Base-by-base conservation (phyloP, 2,329 filamentous ascomycete species). In the Geosmithia flava region DNA sequence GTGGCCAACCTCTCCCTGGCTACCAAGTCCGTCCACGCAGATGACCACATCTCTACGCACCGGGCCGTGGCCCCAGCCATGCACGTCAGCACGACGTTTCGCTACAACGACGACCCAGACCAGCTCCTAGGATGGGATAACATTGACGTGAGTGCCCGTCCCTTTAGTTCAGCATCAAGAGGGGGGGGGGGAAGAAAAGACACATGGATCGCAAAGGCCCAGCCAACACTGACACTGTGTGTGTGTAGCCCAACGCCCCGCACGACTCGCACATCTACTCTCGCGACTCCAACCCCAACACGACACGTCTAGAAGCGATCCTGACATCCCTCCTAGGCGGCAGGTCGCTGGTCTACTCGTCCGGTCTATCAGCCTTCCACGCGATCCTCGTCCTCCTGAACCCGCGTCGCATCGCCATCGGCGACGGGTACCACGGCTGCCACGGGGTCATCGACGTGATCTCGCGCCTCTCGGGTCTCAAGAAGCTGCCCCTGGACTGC, bases 51-150 rank as follows among this genome's bases (percentile, higher is more conserved):
- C 57, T 87, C 87, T 64, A 67, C 73, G 33, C 78, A 85, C 55
- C 74, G 80, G 46, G 88, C 93, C 60, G 84, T 97, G 48, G 89
- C 91, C 13, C 91, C 93, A 50, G 81, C 91, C 3, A 74, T 97
- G 59, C 91, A 97, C 63, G 80, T 94, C 53, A 89, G 88, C 52
- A 96, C 91, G 13, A 97, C 88, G 16, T 97, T 88, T 66, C 81
- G 87, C 55, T 97, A 96, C 64, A 71, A 74, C 27, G 66, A 71
- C 47, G 75, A 95, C 60, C 86, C 88, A 2, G 74, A 81, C 6
- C 62, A 79, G 27, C 75, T 95, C 44, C 61, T 20, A 45, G 49
- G 33, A 33, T 71, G 68, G 68, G 60, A 62, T 16, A 77, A 84
- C 51, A 55, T 65, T 27, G 76, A 78, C 59, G 81, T 85, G 65